phyloP scores from a whole-genome alignment of 805 yeast genomes.

The Lipomyces spencermartinsiae region DNA sequence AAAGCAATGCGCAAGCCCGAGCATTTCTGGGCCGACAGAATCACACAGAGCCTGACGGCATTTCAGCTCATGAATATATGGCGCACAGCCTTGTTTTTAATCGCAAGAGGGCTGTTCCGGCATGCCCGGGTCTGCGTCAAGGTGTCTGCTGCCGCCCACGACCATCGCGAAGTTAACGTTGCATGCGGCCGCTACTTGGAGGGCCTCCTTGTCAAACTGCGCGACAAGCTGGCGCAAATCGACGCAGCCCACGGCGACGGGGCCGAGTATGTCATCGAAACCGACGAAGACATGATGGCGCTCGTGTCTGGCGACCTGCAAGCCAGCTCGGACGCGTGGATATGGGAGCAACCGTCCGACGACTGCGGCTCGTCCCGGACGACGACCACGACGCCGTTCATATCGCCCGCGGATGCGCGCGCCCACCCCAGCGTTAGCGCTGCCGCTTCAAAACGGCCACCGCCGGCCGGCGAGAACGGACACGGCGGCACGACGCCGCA shows the following conservation, averaged over 20 bases:
- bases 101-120: slow-evolving; percentile 29
- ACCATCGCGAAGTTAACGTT: slow-evolving; percentile 33
- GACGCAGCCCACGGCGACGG: not conserved
- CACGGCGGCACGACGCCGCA: slow-evolving; percentile 17
- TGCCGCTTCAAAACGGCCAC: not conserved
- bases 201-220: slow-evolving; percentile 22
- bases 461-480: not conserved
- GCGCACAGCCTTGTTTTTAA: slow-evolving; percentile 27
- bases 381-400: not conserved
- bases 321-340: slow-evolving; percentile 32
- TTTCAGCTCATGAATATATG: slow-evolving; percentile 28
- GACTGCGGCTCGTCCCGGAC: not conserved
- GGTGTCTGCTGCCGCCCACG: slow-evolving; percentile 29
- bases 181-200: slow-evolving; percentile 30
- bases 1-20: slow-evolving; percentile 7
- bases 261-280: slow-evolving; percentile 18
- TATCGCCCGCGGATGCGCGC: not conserved
- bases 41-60: slow-evolving; percentile 18
- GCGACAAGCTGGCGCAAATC: slow-evolving; percentile 7
- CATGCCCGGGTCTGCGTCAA: slow-evolving; percentile 34
- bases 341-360: slow-evolving; percentile 18
- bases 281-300: slow-evolving; percentile 33
- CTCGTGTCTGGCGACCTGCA: slow-evolving; percentile 54
- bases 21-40: slow-evolving; percentile 23
- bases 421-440: not conserved